Evolutionary conservation across 331 rosid genomes (phyloP).

Genomic region (Pyracantha coccinea): DNA sequence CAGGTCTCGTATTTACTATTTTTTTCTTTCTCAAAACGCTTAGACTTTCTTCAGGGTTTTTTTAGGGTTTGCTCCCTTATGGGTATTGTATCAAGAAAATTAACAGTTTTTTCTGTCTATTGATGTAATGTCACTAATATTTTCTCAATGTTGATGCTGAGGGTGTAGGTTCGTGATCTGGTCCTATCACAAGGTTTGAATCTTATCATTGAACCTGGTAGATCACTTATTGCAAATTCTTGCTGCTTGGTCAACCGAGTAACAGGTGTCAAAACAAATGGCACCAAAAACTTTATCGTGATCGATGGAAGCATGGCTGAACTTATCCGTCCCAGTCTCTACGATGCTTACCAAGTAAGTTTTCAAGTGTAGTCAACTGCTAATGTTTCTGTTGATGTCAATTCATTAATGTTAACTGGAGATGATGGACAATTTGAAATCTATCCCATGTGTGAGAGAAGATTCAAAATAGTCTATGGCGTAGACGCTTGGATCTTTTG

Average conservation of each 20-base stretch:
- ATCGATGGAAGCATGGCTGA: conserved; percentile 98
- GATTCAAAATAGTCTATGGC: background rate
- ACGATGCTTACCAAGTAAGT: conserved; percentile 91
- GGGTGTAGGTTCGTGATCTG: conserved; percentile 65
- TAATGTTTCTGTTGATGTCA: background rate
- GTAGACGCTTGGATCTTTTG: background rate
- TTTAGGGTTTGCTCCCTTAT: background rate
- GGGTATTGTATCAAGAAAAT: background rate
- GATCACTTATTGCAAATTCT: conserved; percentile 90
- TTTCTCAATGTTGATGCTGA: conserved; percentile 5
- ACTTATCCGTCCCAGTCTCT: conserved; percentile 98
- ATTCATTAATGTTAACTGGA: background rate
- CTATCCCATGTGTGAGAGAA: background rate
- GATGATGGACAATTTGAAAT: background rate
- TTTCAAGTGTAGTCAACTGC: background rate
- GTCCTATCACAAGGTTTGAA: conserved; percentile 75
- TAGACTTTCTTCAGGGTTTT: background rate
- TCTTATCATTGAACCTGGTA: conserved; percentile 96
- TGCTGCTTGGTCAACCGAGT: conserved; percentile 91
- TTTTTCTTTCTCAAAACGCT: background rate
- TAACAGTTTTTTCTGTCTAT: background rate
- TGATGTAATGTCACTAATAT: background rate
- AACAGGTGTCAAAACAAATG: conserved; percentile 92
- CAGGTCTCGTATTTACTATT: background rate
- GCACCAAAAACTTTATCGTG: conserved; percentile 83